These are phyloP conservation scores for Irpex rosettiformis DNA, from an alignment of 1,284 basidiomycete species.

Conservation along the genomic window DNA sequence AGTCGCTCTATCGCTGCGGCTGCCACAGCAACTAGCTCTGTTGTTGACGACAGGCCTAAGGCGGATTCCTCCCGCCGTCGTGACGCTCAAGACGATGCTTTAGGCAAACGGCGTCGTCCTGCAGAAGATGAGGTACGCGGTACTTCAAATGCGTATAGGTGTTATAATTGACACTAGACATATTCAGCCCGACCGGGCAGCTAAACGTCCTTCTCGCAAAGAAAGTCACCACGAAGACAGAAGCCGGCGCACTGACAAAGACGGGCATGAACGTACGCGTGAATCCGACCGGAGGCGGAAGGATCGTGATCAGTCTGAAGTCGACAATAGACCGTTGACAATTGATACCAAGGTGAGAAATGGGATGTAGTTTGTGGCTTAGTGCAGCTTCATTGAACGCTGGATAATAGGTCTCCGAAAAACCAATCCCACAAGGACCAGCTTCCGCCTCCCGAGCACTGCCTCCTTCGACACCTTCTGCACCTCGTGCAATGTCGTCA, in stretches of 20 bases:
- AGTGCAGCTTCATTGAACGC: not conserved
- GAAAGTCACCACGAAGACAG: conserved; percentile 73
- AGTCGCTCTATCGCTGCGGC: conserved; percentile 19
- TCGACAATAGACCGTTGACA: conserved; percentile 37
- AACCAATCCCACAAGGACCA: conserved; percentile 53
- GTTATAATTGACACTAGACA: not conserved
- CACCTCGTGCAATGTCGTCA: conserved; percentile 62
- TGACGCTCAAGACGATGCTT: conserved; percentile 43
- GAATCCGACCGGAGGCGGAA: conserved; percentile 66
- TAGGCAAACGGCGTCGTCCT: conserved; percentile 66
- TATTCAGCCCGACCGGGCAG: conserved; percentile 59
- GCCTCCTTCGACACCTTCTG: conserved; percentile 62
- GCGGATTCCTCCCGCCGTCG: conserved; percentile 58
- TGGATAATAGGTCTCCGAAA: conserved; percentile 43
- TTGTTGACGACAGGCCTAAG: conserved; percentile 52
- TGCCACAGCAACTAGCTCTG: conserved; percentile 11
- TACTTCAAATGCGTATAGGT: conserved; percentile 12
- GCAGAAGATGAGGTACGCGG: conserved; percentile 65
- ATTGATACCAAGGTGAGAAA: conserved; percentile 55
- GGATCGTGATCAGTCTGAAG: conserved; percentile 54
- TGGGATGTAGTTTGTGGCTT: not conserved
- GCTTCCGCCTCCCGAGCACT: conserved; percentile 39
- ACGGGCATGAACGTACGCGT: conserved; percentile 57
- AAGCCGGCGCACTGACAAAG: conserved; percentile 64
- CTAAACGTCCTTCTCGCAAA: conserved; percentile 72